A percentile compares a stretch with the other conserved stretches of the same genome.
Conservation (phyloP, 2,329 filamentous ascomycete genomes). For the Coniochaeta pulveracea region DNA sequence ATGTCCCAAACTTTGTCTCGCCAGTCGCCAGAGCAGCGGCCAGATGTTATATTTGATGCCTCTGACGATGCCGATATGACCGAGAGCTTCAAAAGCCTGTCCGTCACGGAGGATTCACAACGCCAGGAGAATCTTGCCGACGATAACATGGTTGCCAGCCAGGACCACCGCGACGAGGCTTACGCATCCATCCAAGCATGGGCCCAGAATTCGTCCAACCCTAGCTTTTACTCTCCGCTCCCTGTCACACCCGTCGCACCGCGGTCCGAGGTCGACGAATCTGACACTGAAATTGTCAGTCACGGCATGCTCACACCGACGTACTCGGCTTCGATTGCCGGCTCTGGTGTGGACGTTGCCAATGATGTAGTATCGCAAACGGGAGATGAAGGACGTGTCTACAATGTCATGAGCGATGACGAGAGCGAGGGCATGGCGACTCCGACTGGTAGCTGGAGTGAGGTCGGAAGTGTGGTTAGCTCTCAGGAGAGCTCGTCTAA, state of each 20-base stretch:
- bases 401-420: slow-evolving; percentile 48
- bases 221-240: slow-evolving; percentile 50
- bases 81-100: no score
- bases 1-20: slow-evolving; percentile 9
- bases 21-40: background rate
- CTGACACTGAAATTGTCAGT: slow-evolving; percentile 31
- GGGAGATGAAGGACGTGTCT: slow-evolving; percentile 26
- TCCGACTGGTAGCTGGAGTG: slow-evolving; percentile 53
- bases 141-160: slow-evolving; percentile 40
- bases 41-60: slow-evolving; percentile 4
- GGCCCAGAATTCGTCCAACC: slow-evolving; percentile 37
- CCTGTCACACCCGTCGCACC: slow-evolving; percentile 38
- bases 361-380: slow-evolving; percentile 27
- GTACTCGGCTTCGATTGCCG: slow-evolving; percentile 43
- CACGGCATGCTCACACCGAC: slow-evolving; percentile 47
- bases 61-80: background rate
- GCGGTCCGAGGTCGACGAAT: slow-evolving; percentile 39
- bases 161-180: slow-evolving; percentile 32
- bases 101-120: slow-evolving; percentile 9
- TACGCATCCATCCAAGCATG: slow-evolving; percentile 55
- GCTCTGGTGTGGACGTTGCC: slow-evolving; percentile 35
- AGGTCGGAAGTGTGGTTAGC: slow-evolving; percentile 52
- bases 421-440: slow-evolving; percentile 41
- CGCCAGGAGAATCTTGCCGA: slow-evolving; percentile 16
- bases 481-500: no score